Evolutionary conservation across 352 stramenopile genomes (phyloP), one percentile per base, ranked within the genome.

Genomic region (Elongisporangium prolatum): DNA sequence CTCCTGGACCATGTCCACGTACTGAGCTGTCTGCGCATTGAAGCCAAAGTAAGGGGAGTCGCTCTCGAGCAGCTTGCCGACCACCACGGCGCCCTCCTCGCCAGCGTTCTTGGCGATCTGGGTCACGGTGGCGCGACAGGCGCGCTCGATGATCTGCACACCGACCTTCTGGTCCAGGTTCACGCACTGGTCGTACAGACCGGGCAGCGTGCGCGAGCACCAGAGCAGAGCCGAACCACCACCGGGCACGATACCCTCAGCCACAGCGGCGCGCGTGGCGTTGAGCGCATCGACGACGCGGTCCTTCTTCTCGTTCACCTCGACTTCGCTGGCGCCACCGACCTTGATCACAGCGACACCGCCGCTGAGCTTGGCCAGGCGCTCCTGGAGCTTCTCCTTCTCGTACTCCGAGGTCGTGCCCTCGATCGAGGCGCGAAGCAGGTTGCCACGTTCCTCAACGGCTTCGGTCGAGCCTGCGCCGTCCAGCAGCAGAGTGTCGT

Each of bases 241-340:
- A 64, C 98, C 98, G 9, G 97, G 97, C 52, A 99, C 97, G 58
- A 99, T 99, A 50, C 98, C 98, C 73, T 99, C 96, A 18, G 98
- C 96, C 5, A 99, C 97, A 62, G 98, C 98, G 5, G 98, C 97
- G 61, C 97, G 95, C 48, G 97, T 99, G 54, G 98, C 97, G 75
- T 99, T 99, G 22, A 99, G 84, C n/a, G 98, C 97, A 82, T 99
- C 98, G 47, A 99, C 94, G 54, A 99, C 96, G 66, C 98, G 95
- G 79, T 99, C 97, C 88, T 99, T 99, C 96, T 99, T 99, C 80
- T 99, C 98, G 21, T 91, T 81, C 16, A 99, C 97, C 77, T 99
- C 98, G 48, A 99, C 96, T 76, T 99, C 98, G 55, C 84, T 98
- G 56, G 96, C 96, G 51, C 97, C 98, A 56, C 98, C 98, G 25